phyloP scores from a whole-genome alignment of 805 yeast genomes.

The Starmerella lactis-condensi region DNA sequence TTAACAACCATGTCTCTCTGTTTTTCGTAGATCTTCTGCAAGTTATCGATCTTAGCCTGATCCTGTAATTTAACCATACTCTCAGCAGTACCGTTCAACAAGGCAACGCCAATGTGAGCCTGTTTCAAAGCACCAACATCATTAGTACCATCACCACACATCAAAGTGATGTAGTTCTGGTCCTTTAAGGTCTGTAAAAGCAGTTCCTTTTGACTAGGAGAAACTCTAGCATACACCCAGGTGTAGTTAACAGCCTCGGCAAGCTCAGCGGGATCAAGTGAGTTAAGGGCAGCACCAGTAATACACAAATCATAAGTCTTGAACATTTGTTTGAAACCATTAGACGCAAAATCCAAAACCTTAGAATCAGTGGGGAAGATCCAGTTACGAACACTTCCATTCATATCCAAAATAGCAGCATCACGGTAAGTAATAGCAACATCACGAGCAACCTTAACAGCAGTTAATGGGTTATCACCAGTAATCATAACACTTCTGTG shows the following conservation, averaged over 20 bases:
- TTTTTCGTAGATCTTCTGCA: constrained; percentile 55
- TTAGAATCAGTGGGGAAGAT: constrained; percentile 49
- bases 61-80: constrained; percentile 80
- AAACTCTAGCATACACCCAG: constrained; percentile 95
- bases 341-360: constrained; percentile 32
- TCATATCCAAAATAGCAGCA: constrained; percentile 63
- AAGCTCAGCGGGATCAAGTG: constrained; percentile 33
- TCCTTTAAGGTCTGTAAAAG: constrained; percentile 66
- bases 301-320: constrained; percentile 66
- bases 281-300: constrained; percentile 74
- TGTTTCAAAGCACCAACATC: constrained; percentile 98
- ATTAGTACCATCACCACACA: constrained; percentile 99
- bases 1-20: constrained; percentile 59
- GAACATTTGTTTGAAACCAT: constrained; percentile 31
- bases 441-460: constrained; percentile 91
- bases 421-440: constrained; percentile 74
- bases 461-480: constrained; percentile 96
- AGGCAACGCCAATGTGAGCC: constrained; percentile 96
- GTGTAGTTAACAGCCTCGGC: constrained; percentile 63
- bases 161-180: constrained; percentile 78
- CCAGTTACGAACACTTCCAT: constrained; percentile 60
- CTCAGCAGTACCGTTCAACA: constrained; percentile 89
- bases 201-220: constrained; percentile 89
- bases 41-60: constrained; percentile 45
- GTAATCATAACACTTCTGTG: constrained; percentile 97